phyloP scores from a whole-genome alignment of 768 basidiomycete genomes.

The Tricholoma matsutake region DNA sequence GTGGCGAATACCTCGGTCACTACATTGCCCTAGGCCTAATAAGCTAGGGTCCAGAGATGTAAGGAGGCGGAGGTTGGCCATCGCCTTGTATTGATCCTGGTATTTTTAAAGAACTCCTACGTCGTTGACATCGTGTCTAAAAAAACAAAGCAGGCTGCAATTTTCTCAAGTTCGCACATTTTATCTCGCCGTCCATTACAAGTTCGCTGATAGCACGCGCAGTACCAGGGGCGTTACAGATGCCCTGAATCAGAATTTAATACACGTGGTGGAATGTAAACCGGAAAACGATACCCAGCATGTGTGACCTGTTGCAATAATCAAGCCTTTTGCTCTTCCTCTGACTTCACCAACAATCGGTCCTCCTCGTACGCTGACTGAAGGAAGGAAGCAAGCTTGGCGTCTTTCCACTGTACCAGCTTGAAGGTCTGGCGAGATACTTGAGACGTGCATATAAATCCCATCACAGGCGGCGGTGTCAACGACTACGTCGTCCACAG shows the following conservation, averaged over 20 bases:
- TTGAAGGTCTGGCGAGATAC: slow-evolving; percentile 56
- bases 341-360: slow-evolving; percentile 70
- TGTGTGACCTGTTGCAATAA: slow-evolving; percentile 75
- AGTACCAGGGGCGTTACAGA: slow-evolving; percentile 83
- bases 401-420: slow-evolving; percentile 48
- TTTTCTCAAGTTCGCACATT: slow-evolving; percentile 50
- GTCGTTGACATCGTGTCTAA: slow-evolving; percentile 12
- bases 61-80: background rate
- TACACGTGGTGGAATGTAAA: background rate
- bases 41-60: too few species aligned
- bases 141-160: slow-evolving; percentile 41
- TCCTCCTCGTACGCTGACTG: slow-evolving; percentile 52
- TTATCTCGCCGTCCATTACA: slow-evolving; percentile 62
- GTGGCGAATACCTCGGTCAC: too few species aligned
- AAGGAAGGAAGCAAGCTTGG: slow-evolving; percentile 81
- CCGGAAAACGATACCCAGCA: slow-evolving; percentile 61
- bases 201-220: slow-evolving; percentile 70
- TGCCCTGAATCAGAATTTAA: slow-evolving; percentile 45
- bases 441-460: slow-evolving; percentile 53
- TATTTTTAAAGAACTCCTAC: too few species aligned
- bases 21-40: too few species aligned
- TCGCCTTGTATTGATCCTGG: background rate
- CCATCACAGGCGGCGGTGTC: slow-evolving; percentile 53
- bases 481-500: slow-evolving; percentile 69
- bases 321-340: slow-evolving; percentile 56